Evolutionary conservation across 768 basidiomycete genomes (phyloP), one percentile per base, ranked within the genome.

Genomic region (Podaxis sp.): DNA sequence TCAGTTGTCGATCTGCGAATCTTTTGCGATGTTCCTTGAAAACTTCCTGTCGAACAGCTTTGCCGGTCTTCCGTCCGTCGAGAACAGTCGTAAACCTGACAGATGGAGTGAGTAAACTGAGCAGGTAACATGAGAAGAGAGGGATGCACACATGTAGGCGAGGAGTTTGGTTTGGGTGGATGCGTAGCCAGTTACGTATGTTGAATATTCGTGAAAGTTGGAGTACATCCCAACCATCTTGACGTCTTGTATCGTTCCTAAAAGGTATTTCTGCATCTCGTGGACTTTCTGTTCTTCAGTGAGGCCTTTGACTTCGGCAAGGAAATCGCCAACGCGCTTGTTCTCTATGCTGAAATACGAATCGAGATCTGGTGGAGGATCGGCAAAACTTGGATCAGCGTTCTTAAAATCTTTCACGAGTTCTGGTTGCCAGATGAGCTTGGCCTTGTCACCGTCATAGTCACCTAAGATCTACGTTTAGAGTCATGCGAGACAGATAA

Each of bases 381-480:
- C 67, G 0, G 87, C 83, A 61, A 77, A 84, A 10, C 73, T 69
- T 5, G 78, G 71, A 37, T 80, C 72, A 0, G 88, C 84, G 64
- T 85, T 84, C n/a, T 64, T 69, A 71, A 92, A 92, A 1, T 66
- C 56, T 3, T 72, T 49, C 12, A 91, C 87, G 22, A 91, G 76
- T 15, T 75, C 70, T 0, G 83, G 82, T 30, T 87, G 77, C 82
- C 84, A 89, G 36, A 87, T 85, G 1, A 83, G 80, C 6, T 79
- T 71, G 3, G 80, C 82, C 17, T 80, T 85, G 64, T 89, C 89
- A 1, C 89, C 89, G 66, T 90, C 89, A 65, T 89, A 89, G 64
- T 90, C 89, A 22, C 88, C 88, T 85, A 59, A 48, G 30, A 12
- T 15, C 58, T 28, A 46, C 59, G 10, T 54, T 37, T 24, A 54